phyloP scores from a whole-genome alignment of 1,284 basidiomycete genomes.

The Boletus smithii region DNA sequence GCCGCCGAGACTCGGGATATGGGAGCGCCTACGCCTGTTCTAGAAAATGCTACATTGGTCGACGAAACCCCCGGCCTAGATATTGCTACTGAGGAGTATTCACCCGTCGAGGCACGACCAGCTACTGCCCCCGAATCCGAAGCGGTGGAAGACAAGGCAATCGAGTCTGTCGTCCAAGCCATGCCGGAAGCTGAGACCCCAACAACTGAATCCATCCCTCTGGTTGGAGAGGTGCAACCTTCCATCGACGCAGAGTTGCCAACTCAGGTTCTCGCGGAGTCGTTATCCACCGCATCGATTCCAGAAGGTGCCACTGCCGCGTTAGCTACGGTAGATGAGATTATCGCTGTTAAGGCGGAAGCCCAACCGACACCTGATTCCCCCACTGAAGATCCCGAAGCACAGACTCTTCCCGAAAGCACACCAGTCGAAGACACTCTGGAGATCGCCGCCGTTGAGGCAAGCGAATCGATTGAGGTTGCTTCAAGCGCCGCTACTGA shows the following conservation, averaged over 20 bases:
- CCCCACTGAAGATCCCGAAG: neutral
- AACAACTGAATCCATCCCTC: no score
- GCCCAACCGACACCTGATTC: neutral
- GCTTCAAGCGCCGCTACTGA: no score
- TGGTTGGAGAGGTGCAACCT: no score
- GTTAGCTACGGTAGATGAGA: constrained; percentile 1
- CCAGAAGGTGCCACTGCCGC: constrained; percentile 6
- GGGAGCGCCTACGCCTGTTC: constrained; percentile 25
- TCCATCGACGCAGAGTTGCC: no score
- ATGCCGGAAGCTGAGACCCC: neutral
- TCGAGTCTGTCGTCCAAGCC: no score
- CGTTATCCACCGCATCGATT: no score
- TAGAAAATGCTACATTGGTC: constrained; percentile 32
- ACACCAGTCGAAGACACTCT: neutral
- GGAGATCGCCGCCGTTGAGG: neutral
- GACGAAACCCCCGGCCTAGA: constrained; percentile 39
- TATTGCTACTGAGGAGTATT: constrained; percentile 29
- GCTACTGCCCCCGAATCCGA: neutral
- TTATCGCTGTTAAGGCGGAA: neutral
- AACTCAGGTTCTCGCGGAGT: no score
- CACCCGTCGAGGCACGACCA: constrained; percentile 2
- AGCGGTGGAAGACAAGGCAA: neutral
- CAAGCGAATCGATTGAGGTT: neutral
- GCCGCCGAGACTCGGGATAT: constrained; percentile 4
- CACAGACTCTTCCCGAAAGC: neutral